phyloP scores from a whole-genome alignment of 2,329 filamentous ascomycete species.

The Fusarium sulawesiense region DNA sequence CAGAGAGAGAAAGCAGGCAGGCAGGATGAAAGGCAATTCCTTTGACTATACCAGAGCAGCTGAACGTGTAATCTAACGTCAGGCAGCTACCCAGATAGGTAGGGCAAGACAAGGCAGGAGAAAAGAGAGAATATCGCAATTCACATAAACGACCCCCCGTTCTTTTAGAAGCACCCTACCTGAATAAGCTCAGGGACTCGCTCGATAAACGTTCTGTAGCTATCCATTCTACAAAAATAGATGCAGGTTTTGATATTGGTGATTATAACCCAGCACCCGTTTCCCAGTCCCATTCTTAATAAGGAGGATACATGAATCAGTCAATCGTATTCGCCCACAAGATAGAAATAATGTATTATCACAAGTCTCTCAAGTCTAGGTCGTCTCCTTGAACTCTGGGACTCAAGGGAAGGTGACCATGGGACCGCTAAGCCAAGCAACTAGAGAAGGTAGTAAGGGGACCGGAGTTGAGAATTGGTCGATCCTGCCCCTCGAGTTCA shows the following conservation, averaged over 20 bases:
- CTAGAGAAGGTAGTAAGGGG: conserved; percentile 22
- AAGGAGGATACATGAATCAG: neutral
- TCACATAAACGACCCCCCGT: conserved; percentile 2
- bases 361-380: neutral
- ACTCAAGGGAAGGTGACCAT: conserved; percentile 1
- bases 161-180: neutral
- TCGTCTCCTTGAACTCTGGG: neutral
- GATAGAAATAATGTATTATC: neutral
- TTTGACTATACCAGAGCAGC: conserved; percentile 23
- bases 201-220: neutral
- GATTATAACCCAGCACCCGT: neutral
- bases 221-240: neutral
- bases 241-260: neutral
- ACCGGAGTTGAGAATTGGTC: conserved; percentile 15
- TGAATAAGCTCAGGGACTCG: neutral
- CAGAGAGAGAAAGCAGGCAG: neutral
- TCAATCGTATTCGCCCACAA: neutral
- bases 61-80: conserved; percentile 8
- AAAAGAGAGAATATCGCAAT: conserved; percentile 7
- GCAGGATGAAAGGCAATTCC: neutral
- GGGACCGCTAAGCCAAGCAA: conserved; percentile 29
- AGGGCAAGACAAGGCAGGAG: neutral
- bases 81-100: neutral
- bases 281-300: neutral
- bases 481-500: conserved; percentile 18